A percentile compares a stretch with the other conserved stretches of the same genome.
Conservation (phyloP, 2,329 filamentous ascomycete genomes). For the Hymenoscyphus infarciens region DNA sequence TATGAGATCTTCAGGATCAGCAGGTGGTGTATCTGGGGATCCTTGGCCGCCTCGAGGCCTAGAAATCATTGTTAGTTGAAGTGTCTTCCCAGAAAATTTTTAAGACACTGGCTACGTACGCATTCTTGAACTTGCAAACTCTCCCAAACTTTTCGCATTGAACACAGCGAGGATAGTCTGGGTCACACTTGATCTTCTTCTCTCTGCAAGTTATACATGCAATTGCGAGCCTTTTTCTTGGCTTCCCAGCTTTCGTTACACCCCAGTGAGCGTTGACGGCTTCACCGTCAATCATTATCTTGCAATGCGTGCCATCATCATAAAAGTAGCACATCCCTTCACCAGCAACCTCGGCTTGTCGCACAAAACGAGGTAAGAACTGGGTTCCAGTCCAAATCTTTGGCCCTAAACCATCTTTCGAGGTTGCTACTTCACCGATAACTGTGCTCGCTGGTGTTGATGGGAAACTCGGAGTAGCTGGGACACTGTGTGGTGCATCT, state of each 20-base stretch:
- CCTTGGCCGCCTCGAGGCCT: conserved; percentile 37
- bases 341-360: conserved; percentile 64
- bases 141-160: conserved; percentile 91
- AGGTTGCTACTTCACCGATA: conserved; percentile 29
- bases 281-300: conserved; percentile 80
- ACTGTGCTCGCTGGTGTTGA: conserved; percentile 27
- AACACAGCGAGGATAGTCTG: conserved; percentile 79
- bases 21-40: conserved; percentile 35
- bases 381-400: conserved; percentile 69
- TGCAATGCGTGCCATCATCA: conserved; percentile 79
- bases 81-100: background rate
- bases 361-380: conserved; percentile 63
- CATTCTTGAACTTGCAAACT: conserved; percentile 79
- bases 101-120: conserved; percentile 53
- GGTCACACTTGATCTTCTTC: conserved; percentile 97
- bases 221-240: conserved; percentile 83
- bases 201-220: conserved; percentile 91
- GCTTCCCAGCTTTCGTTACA: conserved; percentile 90
- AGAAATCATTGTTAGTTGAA: conserved; percentile 37
- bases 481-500: conserved; percentile 22
- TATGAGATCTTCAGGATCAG: conserved; percentile 31
- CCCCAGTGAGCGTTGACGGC: conserved; percentile 89
- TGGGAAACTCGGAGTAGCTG: conserved; percentile 25
- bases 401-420: conserved; percentile 59
- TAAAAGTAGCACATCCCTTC: conserved; percentile 84